Percentiles rank a stretch among this genome's conserved stretches.
Evolutionary conservation across 768 basidiomycete species (phyloP).

Genomic region (Terana coerulea): DNA sequence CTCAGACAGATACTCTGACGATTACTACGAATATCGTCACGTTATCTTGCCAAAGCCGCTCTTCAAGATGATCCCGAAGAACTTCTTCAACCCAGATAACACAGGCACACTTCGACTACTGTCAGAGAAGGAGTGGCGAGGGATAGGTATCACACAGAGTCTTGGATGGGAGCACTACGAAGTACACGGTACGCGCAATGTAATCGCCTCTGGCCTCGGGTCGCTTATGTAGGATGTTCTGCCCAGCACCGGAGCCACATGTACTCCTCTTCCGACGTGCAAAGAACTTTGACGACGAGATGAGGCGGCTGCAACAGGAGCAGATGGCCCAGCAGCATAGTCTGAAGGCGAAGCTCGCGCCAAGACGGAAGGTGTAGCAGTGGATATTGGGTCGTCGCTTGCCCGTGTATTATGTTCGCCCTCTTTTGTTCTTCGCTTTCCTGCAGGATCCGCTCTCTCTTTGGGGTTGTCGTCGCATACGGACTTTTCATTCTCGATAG

Average conservation of each 20-base stretch:
- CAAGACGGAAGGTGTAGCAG: constrained; percentile 37
- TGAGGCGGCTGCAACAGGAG: constrained; percentile 15
- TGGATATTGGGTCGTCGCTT: neutral
- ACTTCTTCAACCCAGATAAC: constrained; percentile 69
- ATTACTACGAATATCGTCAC: constrained; percentile 92
- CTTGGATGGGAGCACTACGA: constrained; percentile 97
- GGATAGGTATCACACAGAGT: constrained; percentile 94
- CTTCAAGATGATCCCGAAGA: constrained; percentile 89
- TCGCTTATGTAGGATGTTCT: too few relatives aligned
- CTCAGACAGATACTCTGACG: constrained; percentile 90
- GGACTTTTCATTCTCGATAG: neutral
- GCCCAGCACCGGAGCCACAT: constrained; percentile 86
- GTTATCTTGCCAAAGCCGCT: constrained; percentile 95
- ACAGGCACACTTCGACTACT: constrained; percentile 79
- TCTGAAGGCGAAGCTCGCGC: constrained; percentile 23
- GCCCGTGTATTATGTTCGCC: neutral
- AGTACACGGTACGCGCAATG: constrained; percentile 77
- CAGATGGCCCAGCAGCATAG: constrained; percentile 18
- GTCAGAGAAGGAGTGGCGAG: constrained; percentile 89
- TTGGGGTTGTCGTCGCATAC: constrained; percentile 2
- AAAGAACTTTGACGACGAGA: constrained; percentile 51
- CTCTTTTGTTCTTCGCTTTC: neutral
- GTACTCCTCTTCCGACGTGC: constrained; percentile 88
- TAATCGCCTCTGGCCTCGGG: too few relatives aligned
- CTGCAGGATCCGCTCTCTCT: too few relatives aligned